A percentile compares a stretch with the other conserved stretches of the same genome.
Evolutionary conservation across 306 rosid genomes (phyloP).

Genomic region (Cicer yamashitae): DNA sequence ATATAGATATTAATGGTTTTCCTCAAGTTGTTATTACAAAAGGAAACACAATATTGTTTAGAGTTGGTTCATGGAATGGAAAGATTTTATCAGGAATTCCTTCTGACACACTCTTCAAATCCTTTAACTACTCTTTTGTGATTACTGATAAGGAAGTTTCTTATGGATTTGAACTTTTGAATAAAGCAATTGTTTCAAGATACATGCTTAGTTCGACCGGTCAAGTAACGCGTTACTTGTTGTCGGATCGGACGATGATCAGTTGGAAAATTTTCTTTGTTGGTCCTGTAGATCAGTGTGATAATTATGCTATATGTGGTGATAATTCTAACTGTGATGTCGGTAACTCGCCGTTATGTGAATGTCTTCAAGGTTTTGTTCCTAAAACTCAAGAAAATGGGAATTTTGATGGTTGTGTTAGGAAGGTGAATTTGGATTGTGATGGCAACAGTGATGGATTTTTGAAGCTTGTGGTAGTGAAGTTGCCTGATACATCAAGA

Average conservation of each 20-base stretch:
- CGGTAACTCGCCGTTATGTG: constrained; percentile 24
- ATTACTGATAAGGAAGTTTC: constrained; percentile 41
- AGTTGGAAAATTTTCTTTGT: constrained; percentile 28
- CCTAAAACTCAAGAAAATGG: constrained; percentile 38
- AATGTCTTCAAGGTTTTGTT: constrained; percentile 43
- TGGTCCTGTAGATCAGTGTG: constrained; percentile 36
- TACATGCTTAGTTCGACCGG: constrained; percentile 25
- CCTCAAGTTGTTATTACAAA: constrained; percentile 40
- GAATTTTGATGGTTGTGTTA: constrained; percentile 45
- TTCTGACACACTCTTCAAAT: background rate
- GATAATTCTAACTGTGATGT: constrained; percentile 36
- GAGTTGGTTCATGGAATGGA: constrained; percentile 52
- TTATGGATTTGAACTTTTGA: constrained; percentile 39
- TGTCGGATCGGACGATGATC: background rate
- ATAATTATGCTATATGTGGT: constrained; percentile 43
- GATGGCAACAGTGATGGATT: constrained; percentile 37
- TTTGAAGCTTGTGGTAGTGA: background rate
- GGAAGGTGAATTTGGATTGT: constrained; percentile 32
- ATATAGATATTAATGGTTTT: constrained; percentile 43
- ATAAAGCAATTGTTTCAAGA: constrained; percentile 33
- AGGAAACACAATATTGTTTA: background rate
- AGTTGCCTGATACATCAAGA: constrained; percentile 40
- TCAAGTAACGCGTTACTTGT: constrained; percentile 2
- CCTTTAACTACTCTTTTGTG: constrained; percentile 36
- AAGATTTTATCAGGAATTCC: constrained; percentile 35